Evolutionary conservation across 208 protist genomes (phyloP), one percentile per base, ranked within the genome.

Genomic region (Leishmania amazonensis): DNA sequence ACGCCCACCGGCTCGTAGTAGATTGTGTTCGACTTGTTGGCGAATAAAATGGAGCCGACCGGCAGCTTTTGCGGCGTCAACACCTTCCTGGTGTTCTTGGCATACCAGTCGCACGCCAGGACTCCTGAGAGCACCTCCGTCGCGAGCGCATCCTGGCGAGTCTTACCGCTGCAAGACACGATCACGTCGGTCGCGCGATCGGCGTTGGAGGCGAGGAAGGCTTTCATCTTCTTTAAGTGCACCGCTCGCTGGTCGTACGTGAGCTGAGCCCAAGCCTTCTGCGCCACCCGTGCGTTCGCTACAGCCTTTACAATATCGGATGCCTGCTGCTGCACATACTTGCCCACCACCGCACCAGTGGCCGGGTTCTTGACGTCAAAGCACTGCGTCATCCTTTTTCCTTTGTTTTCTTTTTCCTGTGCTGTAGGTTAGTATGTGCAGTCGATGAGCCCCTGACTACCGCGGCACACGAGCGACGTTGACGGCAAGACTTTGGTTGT

Each of bases 1-100:
- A 96, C 91, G 31, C 94, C 94, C 67, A 96, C 79, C 72, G 94
- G 94, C 74, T 93, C 87, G 85, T 97, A 95, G 35, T 87, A 19
- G 7, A 97, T 79, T 35, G 83, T 87, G 91, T 96, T 97, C 4
- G 78, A 79, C 81, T 97, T 97, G 89, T 97, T 97, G 5, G 77
- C 80, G 74, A 96, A 97, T 21, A 94, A 72, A 17, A 93, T 70
- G 67, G 83, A 92, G 71, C 94, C 94, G 53, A 47, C 73, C 1
- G 86, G 80, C 45, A 97, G 81, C 47, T 80, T 85, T 45, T 92
- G 58, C 49, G 89, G 77, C 1, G 81, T 75, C 47, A 97, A 83
- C 4, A 88, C 88, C 70, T 67, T 86, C 45, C 78, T 85, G 1
- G 94, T 91, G 73, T 95, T 92, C 35, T 84, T 85, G 6, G 92